Conservation (phyloP, 2,329 filamentous ascomycete genomes). For the Trichoderma gracile region DNA sequence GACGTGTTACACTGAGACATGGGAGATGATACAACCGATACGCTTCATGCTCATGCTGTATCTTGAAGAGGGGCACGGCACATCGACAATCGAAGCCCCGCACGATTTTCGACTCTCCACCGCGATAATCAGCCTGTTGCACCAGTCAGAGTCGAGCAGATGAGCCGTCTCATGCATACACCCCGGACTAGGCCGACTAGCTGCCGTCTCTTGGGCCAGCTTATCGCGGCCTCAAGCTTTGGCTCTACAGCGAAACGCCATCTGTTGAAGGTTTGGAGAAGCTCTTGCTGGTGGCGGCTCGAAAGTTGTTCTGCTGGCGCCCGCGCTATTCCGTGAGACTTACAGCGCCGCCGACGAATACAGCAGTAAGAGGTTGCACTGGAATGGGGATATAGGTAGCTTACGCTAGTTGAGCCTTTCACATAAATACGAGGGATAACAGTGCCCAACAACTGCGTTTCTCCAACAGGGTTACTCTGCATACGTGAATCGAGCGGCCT, state of each 20-base stretch:
- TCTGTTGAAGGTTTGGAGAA: background rate
- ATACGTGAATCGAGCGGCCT: background rate
- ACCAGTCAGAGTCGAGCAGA: conserved; percentile 18
- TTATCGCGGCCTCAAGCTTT: conserved; percentile 13
- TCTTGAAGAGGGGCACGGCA: conserved; percentile 10
- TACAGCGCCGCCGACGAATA: conserved; percentile 7
- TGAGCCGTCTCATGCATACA: conserved; percentile 3
- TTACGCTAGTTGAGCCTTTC: background rate
- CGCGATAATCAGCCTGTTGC: conserved; percentile 5
- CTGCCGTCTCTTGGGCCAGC: conserved; percentile 13
- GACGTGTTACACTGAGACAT: conserved; percentile 1
- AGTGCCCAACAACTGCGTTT: background rate
- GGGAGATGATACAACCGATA: background rate
- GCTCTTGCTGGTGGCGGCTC: background rate
- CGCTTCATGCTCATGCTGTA: background rate
- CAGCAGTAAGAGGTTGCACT: background rate
- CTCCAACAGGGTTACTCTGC: background rate
- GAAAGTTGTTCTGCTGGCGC: background rate
- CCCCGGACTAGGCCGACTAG: conserved; percentile 4
- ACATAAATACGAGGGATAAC: background rate
- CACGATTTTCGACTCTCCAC: conserved; percentile 16
- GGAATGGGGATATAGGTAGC: background rate
- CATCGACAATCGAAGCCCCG: conserved; percentile 17
- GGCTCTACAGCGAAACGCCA: background rate
- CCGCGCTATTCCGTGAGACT: background rate